phyloP scores from a whole-genome alignment of 1,284 basidiomycete genomes.

The Pseudozyma sp. region DNA sequence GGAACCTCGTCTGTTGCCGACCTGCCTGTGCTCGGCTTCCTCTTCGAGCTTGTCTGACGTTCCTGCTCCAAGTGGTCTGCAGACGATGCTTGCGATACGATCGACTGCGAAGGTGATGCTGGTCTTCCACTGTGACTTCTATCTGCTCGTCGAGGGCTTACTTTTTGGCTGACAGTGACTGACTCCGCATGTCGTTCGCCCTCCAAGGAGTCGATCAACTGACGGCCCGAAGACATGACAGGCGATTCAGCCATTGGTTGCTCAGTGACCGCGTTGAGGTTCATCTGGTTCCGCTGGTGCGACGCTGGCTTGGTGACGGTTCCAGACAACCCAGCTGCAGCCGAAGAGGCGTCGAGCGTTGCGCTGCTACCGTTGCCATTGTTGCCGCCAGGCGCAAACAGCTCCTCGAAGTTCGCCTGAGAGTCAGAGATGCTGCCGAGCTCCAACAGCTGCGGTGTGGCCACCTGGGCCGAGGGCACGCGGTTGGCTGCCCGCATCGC shows the following conservation, averaged over 20 bases:
- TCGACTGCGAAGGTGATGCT: constrained; percentile 12
- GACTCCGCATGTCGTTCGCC: neutral
- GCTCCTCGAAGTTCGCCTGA: constrained; percentile 45
- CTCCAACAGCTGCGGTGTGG: constrained; percentile 45
- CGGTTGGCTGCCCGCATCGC: constrained; percentile 33
- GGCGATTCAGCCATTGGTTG: constrained; percentile 48
- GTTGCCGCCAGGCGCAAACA: constrained; percentile 27
- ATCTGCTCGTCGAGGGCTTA: neutral
- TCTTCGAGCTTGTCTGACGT: neutral
- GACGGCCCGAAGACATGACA: constrained; percentile 21
- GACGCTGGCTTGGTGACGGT: constrained; percentile 44
- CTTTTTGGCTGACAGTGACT: neutral
- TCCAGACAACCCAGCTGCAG: constrained; percentile 10
- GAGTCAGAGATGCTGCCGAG: constrained; percentile 30
- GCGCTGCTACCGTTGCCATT: constrained; percentile 12
- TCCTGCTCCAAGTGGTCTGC: constrained; percentile 2
- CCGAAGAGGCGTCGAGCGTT: constrained; percentile 6
- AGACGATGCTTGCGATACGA: constrained; percentile 12
- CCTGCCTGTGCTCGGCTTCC: neutral
- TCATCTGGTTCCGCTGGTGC: constrained; percentile 49
- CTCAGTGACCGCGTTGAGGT: constrained; percentile 45
- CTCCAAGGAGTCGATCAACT: constrained; percentile 5
- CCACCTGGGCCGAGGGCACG: constrained; percentile 29
- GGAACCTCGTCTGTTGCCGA: constrained; percentile 28
- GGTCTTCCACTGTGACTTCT: neutral